Conservation (phyloP, 352 stramenopile species). For the Globisporangium emineosum region DNA sequence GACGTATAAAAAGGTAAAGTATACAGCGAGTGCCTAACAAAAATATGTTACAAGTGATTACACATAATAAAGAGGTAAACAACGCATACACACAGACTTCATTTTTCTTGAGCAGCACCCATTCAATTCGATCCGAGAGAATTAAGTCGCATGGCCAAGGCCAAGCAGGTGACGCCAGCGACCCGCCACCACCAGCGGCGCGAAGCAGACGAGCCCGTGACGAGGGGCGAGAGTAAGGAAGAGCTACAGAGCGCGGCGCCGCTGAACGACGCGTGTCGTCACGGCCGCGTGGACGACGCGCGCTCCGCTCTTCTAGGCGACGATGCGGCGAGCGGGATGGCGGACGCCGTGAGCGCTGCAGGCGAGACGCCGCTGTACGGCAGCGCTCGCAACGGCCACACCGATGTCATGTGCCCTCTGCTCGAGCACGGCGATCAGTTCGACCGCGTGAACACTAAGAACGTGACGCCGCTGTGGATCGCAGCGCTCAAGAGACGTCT, state of each 20-base stretch:
- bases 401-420: background rate
- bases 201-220: background rate
- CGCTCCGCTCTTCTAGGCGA: background rate
- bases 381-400: slow-evolving; percentile 6
- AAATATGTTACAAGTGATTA: too few species aligned
- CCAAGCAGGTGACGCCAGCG: too few species aligned
- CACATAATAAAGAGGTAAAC: too few species aligned
- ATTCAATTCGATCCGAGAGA: too few species aligned
- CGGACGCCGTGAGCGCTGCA: background rate
- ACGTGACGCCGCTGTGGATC: slow-evolving; percentile 11
- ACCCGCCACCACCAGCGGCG: too few species aligned
- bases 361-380: slow-evolving; percentile 1
- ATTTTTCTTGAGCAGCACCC: too few species aligned
- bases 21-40: too few species aligned
- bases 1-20: too few species aligned
- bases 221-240: too few species aligned
- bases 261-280: slow-evolving; percentile 3
- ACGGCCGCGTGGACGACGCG: slow-evolving; percentile 1
- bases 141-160: too few species aligned
- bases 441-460: slow-evolving; percentile 8
- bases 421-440: background rate
- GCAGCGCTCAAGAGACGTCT: background rate
- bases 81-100: too few species aligned
- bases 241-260: too few species aligned
- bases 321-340: background rate